These are phyloP conservation scores for Cryptosporidium meleagridis DNA, from an alignment of 169 alveolate species.

Conservation along the genomic window DNA sequence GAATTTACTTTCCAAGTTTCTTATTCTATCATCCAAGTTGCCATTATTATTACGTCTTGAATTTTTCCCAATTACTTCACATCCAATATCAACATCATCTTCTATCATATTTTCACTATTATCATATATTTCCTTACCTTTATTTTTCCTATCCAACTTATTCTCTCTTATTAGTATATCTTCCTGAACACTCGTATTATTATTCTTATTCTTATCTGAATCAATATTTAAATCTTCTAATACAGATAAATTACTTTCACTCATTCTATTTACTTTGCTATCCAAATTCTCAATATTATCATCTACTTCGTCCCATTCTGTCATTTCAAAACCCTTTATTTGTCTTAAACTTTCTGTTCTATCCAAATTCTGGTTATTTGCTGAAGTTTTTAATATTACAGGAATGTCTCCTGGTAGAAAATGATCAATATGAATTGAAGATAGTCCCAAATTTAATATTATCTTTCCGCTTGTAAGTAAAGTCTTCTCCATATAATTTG, in stretches of 20 bases:
- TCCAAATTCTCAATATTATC: slow-evolving; percentile 76
- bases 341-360: not conserved
- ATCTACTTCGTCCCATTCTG: slow-evolving; percentile 39
- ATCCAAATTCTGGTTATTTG: slow-evolving; percentile 34
- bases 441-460: slow-evolving; percentile 22
- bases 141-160: not conserved
- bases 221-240: too few species aligned
- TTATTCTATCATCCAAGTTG: not conserved
- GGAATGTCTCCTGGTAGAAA: slow-evolving; percentile 90
- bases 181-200: not conserved
- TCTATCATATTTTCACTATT: not conserved
- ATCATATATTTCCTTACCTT: not conserved
- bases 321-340: not conserved
- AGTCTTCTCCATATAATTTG: slow-evolving; percentile 22
- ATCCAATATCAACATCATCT: not conserved
- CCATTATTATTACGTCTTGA: not conserved
- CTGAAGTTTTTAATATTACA: slow-evolving; percentile 86
- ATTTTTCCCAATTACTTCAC: not conserved
- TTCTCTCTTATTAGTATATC: slow-evolving; percentile 19
- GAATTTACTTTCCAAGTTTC: slow-evolving; percentile 10
- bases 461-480: slow-evolving; percentile 43
- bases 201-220: too few species aligned
- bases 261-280: not conserved
- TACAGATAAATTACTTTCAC: too few species aligned
- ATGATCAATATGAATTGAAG: slow-evolving; percentile 86